Evolutionary conservation across 2,329 filamentous ascomycete species (phyloP), one percentile per base, ranked within the genome.

Genomic region (Aspergillus costaricaensis): DNA sequence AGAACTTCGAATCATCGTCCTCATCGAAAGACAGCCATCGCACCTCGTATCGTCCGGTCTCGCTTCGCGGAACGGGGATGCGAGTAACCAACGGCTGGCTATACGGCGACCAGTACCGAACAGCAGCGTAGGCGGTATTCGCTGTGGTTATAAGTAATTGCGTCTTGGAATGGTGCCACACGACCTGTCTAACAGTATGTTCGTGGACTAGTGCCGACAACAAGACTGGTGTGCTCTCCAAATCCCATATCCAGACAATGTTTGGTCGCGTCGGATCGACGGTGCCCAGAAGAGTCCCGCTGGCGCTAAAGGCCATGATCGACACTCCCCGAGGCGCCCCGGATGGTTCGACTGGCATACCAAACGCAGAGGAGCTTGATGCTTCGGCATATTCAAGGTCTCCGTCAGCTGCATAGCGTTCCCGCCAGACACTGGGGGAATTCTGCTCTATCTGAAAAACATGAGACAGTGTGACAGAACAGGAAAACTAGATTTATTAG

Each of bases 211-310:
- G 60, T 5, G 71, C 71, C n/a, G 77, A 76, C 6, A 68, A 55
- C 8, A 78, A 65, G 6, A 57, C 65, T 2, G 72, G 67, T 0
- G 68, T 65, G 4, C 52, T 58, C 36, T 72, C 68, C 51, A 79
- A 52, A 5, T 74, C 72, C 79, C 79, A 81, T 60, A 81, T 76
- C 78, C 79, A 81, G 19, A 78, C 72, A 17, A 80, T 76, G 57
- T 79, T 78, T 14, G 79, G 75, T 7, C 75, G 71, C 21, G 69
- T 68, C n/a, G 77, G 73, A 57, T 77, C 74, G 39, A 77, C 70
- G 2, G 75, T 78, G 9, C 75, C 77, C 14, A 80, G 62, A 12
- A 78, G 65, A 0, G 53, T 67, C 5, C 76, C 75, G 21, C 75
- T 69, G 6, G 69, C 60, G 59, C 74, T 80, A 50, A 80, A 80